phyloP scores from a whole-genome alignment of 2,329 filamentous ascomycete species.

The Hypoxylon sp. region DNA sequence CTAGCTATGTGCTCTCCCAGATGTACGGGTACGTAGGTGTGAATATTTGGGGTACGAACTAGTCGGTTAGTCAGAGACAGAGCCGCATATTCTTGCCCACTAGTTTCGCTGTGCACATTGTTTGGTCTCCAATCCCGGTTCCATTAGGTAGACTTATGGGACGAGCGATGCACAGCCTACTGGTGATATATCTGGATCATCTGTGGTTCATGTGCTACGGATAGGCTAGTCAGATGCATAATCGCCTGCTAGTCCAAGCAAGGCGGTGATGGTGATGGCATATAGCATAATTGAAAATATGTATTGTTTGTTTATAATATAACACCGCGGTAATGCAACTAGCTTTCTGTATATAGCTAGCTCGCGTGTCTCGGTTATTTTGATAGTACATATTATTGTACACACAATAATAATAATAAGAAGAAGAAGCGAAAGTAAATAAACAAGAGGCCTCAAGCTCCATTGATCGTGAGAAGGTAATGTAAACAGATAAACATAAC shows the following conservation, averaged over 20 bases:
- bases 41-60: neutral
- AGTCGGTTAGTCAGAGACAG: neutral
- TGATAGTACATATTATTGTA: conserved; percentile 34
- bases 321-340: neutral
- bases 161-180: neutral
- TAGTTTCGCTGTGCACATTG: neutral
- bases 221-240: neutral
- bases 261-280: neutral
- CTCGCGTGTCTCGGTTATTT: conserved; percentile 31
- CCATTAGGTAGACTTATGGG: neutral
- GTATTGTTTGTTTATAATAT: conserved; percentile 4
- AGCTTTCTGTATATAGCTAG: conserved; percentile 3
- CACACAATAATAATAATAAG: conserved; percentile 38
- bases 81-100: conserved; percentile 3
- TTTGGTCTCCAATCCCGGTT: neutral
- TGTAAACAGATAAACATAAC: conserved; percentile 11
- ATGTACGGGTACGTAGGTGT: neutral
- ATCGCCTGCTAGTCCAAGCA: neutral
- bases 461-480: conserved; percentile 7
- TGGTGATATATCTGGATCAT: neutral
- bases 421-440: conserved; percentile 24
- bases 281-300: conserved; percentile 1
- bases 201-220: neutral
- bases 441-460: conserved; percentile 26
- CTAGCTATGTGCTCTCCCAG: neutral